phyloP scores from a whole-genome alignment of 2,329 filamentous ascomycete species.

The Talaromyces sp. region DNA sequence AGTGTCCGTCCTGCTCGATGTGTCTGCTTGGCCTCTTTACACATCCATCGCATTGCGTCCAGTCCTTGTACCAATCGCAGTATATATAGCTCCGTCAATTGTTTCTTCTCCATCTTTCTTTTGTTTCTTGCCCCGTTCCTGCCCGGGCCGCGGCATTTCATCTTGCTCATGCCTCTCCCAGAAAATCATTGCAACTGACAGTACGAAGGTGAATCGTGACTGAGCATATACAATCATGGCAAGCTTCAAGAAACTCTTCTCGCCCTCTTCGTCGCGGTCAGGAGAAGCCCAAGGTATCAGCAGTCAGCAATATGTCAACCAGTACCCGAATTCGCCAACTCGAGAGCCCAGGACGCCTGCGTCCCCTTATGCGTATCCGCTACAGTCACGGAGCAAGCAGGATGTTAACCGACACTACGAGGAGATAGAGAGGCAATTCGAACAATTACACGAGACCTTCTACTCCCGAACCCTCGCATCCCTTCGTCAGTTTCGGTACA shows the following conservation, averaged over 20 bases:
- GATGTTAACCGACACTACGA: conserved; percentile 30
- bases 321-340: neutral
- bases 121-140: neutral
- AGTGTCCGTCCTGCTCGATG: neutral
- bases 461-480: conserved; percentile 26
- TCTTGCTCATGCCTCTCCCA: neutral
- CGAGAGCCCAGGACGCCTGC: neutral
- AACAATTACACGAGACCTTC: conserved; percentile 34
- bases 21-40: neutral
- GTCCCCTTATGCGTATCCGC: conserved; percentile 17
- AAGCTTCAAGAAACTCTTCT: conserved; percentile 31
- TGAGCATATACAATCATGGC: conserved; percentile 27
- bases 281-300: neutral
- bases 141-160: neutral
- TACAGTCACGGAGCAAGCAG: conserved; percentile 8
- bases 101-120: neutral
- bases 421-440: conserved; percentile 37
- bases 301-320: conserved; percentile 8
- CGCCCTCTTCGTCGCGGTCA: neutral
- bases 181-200: neutral
- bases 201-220: neutral
- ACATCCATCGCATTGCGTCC: neutral
- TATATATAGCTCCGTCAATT: neutral
- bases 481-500: conserved; percentile 22
- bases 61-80: neutral